These are phyloP conservation scores for Acanthamoeba divionensis DNA, from an alignment of 208 protist genomes.

Conservation along the genomic window DNA sequence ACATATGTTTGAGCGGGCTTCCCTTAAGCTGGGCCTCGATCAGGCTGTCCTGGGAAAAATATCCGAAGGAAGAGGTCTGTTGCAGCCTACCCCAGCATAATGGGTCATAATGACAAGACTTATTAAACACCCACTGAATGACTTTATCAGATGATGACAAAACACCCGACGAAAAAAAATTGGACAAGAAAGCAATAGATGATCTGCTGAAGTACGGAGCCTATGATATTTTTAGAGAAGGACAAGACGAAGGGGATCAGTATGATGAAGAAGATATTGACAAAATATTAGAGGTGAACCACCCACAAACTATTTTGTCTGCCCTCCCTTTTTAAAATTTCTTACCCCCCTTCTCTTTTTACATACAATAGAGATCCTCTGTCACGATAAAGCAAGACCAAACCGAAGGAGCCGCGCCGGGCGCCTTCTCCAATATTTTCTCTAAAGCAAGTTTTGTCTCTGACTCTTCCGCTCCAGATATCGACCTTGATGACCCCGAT, in stretches of 20 bases:
- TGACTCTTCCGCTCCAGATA: not conserved
- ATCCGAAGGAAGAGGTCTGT: not conserved
- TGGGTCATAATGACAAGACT: not conserved
- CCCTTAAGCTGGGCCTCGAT: conserved; percentile 84
- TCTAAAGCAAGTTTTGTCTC: conserved; percentile 52
- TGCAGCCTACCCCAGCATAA: not conserved
- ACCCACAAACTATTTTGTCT: not conserved
- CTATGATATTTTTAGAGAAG: conserved; percentile 23
- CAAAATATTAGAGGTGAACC: conserved; percentile 34
- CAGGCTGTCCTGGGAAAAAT: conserved; percentile 71
- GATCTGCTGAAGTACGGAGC: conserved; percentile 72
- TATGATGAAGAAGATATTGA: conserved; percentile 57
- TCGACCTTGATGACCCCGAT: conserved; percentile 78
- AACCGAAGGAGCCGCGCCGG: not conserved
- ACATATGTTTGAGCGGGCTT: conserved; percentile 86
- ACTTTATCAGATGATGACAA: conserved; percentile 13
- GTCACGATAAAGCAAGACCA: not conserved
- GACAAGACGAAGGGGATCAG: conserved; percentile 20
- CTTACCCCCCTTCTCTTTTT: not conserved
- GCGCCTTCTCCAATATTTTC: conserved; percentile 9
- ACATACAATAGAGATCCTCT: not conserved
- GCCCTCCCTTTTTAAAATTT: not conserved
- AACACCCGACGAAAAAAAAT: conserved; percentile 13
- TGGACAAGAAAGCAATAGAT: conserved; percentile 70
- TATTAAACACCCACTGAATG: not conserved